These are phyloP conservation scores for Mycena albidolilacea DNA, from an alignment of 768 basidiomycete species.

Conservation along the genomic window DNA sequence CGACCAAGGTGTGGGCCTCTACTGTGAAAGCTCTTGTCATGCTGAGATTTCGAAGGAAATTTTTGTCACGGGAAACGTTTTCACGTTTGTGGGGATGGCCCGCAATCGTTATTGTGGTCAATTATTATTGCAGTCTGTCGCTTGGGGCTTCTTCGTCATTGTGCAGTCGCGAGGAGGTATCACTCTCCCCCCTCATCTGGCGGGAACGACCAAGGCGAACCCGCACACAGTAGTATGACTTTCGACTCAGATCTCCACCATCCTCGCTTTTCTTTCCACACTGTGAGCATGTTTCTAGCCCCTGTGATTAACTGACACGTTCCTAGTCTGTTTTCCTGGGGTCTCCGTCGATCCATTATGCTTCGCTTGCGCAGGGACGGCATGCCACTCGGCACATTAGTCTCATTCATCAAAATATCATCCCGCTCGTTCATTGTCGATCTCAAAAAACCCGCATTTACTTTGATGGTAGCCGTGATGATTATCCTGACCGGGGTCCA, in stretches of 20 bases:
- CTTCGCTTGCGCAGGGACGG: slow-evolving; percentile 4
- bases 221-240: neutral
- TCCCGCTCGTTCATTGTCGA: slow-evolving; percentile 4
- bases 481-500: too few species aligned
- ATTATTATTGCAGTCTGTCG: neutral
- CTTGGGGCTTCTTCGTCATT: neutral
- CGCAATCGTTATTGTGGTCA: neutral
- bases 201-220: neutral
- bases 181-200: neutral
- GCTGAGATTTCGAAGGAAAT: neutral
- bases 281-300: neutral
- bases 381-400: neutral
- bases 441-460: neutral
- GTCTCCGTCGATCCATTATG: neutral
- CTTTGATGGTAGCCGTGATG: neutral
- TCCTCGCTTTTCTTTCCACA: neutral
- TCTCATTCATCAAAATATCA: slow-evolving; percentile 3
- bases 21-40: neutral
- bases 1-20: neutral
- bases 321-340: slow-evolving; percentile 6
- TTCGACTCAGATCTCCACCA: neutral
- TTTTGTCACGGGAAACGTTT: neutral
- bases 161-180: neutral
- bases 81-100: neutral
- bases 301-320: neutral